phyloP scores from a whole-genome alignment of 148 eudicot genomes.

The Mesembryanthemum crystallinum region DNA sequence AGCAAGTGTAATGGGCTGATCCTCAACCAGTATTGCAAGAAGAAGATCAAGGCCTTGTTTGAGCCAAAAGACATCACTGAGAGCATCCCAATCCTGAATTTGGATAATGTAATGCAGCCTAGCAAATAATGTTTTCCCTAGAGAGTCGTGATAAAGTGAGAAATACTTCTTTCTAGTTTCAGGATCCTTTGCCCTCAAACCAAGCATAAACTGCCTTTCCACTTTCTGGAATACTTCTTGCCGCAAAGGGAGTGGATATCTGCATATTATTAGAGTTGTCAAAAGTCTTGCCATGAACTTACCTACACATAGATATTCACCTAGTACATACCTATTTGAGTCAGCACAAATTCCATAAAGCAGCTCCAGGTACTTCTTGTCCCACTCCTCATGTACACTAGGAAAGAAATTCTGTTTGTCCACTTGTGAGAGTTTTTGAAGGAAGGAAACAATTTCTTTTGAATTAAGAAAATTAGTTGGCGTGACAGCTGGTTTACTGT shows the following conservation, averaged over 20 bases:
- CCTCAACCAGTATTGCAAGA: conserved; percentile 91
- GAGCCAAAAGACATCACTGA: conserved; percentile 97
- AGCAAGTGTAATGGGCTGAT: conserved; percentile 88
- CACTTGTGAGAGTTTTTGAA: conserved; percentile 94
- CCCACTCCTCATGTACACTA: conserved; percentile 80
- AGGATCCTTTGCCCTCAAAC: conserved; percentile 95
- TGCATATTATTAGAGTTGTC: conserved; percentile 37
- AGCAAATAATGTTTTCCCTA: conserved; percentile 74
- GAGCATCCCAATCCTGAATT: conserved; percentile 96
- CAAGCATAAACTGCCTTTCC: conserved; percentile 93
- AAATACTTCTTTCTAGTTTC: conserved; percentile 79
- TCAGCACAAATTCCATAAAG: conserved; percentile 94
- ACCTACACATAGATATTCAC: neutral
- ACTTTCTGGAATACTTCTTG: conserved; percentile 93
- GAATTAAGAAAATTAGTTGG: conserved; percentile 60
- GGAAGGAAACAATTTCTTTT: conserved; percentile 87
- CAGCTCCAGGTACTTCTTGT: conserved; percentile 75
- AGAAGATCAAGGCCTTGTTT: conserved; percentile 99
- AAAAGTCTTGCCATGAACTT: conserved; percentile 5
- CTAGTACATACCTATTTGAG: conserved; percentile 61
- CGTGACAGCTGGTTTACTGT: conserved; percentile 57
- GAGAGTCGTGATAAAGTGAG: conserved; percentile 81
- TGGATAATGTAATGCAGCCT: conserved; percentile 91
- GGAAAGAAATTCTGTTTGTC: conserved; percentile 75
- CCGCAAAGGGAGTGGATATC: conserved; percentile 66